Evolutionary conservation across 345 rosid species (phyloP).

Genomic region (Lepidium africanum): DNA sequence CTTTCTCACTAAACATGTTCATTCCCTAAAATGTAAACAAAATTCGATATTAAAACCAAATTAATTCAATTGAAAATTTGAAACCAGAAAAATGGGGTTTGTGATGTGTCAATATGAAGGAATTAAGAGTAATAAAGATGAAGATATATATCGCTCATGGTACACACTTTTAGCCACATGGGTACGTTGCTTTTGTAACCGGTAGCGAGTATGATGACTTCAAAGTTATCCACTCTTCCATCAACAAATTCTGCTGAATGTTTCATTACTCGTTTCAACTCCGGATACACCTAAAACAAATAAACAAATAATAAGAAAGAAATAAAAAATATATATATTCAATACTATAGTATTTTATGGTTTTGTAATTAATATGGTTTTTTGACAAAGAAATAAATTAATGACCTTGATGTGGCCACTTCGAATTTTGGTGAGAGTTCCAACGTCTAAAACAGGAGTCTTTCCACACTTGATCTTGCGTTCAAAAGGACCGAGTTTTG

Average conservation of each 20-base stretch:
- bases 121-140: conserved; percentile 22
- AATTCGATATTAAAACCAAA: background rate
- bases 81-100: background rate
- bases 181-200: conserved; percentile 85
- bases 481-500: conserved; percentile 70
- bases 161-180: conserved; percentile 69
- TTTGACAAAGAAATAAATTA: background rate
- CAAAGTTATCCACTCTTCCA: conserved; percentile 52
- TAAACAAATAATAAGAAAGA: background rate
- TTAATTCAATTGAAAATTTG: background rate
- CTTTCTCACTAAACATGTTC: conserved; percentile 53
- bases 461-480: conserved; percentile 60
- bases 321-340: no score
- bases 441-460: conserved; percentile 85
- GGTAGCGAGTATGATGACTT: conserved; percentile 76
- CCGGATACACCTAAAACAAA: conserved; percentile 45
- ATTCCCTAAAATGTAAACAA: conserved; percentile 36
- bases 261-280: conserved; percentile 42
- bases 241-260: conserved; percentile 63
- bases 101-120: background rate
- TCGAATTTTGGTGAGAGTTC: conserved; percentile 59
- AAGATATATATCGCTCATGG: conserved; percentile 6
- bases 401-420: conserved; percentile 71
- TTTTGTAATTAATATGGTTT: background rate
- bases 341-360: background rate